These are phyloP conservation scores for Fusarium sp. DNA, from an alignment of 2,329 filamentous ascomycete species.

Conservation along the genomic window DNA sequence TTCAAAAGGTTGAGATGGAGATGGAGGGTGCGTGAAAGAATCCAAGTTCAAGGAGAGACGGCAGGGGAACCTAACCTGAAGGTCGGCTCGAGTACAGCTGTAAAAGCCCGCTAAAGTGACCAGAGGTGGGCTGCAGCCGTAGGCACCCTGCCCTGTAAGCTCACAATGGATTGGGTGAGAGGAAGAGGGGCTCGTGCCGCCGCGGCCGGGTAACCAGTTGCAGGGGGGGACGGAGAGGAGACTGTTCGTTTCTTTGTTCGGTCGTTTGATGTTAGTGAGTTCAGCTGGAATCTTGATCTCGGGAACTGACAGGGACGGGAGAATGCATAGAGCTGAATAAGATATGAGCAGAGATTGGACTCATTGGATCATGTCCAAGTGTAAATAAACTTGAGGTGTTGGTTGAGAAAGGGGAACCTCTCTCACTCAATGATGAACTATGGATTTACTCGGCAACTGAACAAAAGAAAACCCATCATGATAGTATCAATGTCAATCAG, in stretches of 20 bases:
- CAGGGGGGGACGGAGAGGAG: slow-evolving; percentile 4
- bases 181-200: slow-evolving; percentile 29
- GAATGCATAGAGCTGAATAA: background rate
- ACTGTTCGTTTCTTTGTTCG: slow-evolving; percentile 15
- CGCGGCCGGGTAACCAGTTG: slow-evolving; percentile 35
- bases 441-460: background rate
- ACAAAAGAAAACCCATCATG: background rate
- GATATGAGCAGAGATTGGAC: background rate
- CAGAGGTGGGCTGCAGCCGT: background rate
- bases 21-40: slow-evolving; percentile 13
- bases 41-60: slow-evolving; percentile 12
- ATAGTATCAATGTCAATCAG: slow-evolving; percentile 2
- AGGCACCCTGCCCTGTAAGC: slow-evolving; percentile 21
- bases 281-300: background rate
- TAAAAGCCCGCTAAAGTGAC: background rate
- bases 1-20: background rate
- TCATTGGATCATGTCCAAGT: background rate
- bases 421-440: background rate
- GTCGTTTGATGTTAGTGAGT: slow-evolving; percentile 3
- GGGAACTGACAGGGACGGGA: background rate
- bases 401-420: background rate
- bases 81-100: background rate
- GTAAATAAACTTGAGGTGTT: background rate
- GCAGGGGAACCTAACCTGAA: background rate
- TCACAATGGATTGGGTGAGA: slow-evolving; percentile 18